Conservation (phyloP, 441 rosid genomes). For the Gossypium trilobum region DNA sequence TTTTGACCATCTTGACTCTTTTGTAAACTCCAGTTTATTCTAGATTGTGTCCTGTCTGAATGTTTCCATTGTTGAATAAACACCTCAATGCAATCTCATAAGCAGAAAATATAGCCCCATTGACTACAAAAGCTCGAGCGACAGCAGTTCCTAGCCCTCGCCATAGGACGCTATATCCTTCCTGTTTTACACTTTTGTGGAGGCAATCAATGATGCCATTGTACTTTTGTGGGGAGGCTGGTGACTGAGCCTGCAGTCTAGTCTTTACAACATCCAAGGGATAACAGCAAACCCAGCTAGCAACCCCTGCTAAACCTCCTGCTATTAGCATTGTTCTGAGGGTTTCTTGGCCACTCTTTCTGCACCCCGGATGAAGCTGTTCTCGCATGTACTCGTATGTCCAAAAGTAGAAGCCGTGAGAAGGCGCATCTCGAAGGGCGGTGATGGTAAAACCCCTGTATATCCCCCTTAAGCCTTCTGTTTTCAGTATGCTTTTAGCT, state of each 20-base stretch:
- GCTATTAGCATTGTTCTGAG: conserved; percentile 69
- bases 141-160: conserved; percentile 93
- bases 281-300: conserved; percentile 85
- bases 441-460: conserved; percentile 74
- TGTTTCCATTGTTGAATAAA: conserved; percentile 44
- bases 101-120: conserved; percentile 81
- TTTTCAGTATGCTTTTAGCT: conserved; percentile 50
- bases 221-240: conserved; percentile 32
- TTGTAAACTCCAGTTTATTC: neutral
- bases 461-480: conserved; percentile 55
- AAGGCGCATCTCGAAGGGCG: conserved; percentile 73
- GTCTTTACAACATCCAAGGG: conserved; percentile 87
- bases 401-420: conserved; percentile 88
- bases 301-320: conserved; percentile 89
- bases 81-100: conserved; percentile 80
- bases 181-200: conserved; percentile 48
- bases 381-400: conserved; percentile 76
- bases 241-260: conserved; percentile 59
- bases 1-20: neutral
- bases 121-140: conserved; percentile 85
- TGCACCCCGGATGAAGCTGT: conserved; percentile 80
- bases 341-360: conserved; percentile 62
- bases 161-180: conserved; percentile 71
- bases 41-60: conserved; percentile 36
- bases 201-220: conserved; percentile 60